Conservation (phyloP, 2,329 filamentous ascomycete species). For the Fusarium sp. region DNA sequence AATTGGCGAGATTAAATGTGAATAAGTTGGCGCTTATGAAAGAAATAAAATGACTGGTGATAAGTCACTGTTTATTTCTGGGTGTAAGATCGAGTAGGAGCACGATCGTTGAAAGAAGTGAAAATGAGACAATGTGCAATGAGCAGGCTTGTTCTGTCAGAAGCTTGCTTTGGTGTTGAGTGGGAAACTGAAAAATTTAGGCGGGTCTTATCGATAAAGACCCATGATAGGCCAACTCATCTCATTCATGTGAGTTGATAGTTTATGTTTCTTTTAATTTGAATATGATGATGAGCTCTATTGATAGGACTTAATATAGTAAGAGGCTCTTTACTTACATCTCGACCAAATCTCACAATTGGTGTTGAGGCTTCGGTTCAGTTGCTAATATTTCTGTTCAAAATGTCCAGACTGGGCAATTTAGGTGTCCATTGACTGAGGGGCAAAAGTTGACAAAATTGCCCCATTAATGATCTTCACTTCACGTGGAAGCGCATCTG, state of each 20-base stretch:
- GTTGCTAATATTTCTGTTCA: background rate
- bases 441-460: conserved; percentile 17
- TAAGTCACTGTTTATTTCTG: background rate
- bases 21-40: background rate
- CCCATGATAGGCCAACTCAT: background rate
- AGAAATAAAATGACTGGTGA: background rate
- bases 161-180: conserved; percentile 38
- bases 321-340: background rate
- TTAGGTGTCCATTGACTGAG: background rate
- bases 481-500: background rate
- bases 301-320: background rate
- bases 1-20: background rate
- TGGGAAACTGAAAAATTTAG: conserved; percentile 47
- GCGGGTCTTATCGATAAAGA: conserved; percentile 49
- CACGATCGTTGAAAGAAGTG: conserved; percentile 4
- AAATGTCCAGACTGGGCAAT: background rate
- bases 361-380: background rate
- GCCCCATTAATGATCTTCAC: background rate
- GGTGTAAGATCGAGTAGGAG: background rate
- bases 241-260: background rate
- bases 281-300: background rate
- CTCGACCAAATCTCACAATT: background rate
- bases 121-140: conserved; percentile 7
- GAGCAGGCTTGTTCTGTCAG: conserved; percentile 29
- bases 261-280: background rate